Base-by-base conservation (phyloP, 352 stramenopile genomes). In the Chrysophaeum taylorii region DNA sequence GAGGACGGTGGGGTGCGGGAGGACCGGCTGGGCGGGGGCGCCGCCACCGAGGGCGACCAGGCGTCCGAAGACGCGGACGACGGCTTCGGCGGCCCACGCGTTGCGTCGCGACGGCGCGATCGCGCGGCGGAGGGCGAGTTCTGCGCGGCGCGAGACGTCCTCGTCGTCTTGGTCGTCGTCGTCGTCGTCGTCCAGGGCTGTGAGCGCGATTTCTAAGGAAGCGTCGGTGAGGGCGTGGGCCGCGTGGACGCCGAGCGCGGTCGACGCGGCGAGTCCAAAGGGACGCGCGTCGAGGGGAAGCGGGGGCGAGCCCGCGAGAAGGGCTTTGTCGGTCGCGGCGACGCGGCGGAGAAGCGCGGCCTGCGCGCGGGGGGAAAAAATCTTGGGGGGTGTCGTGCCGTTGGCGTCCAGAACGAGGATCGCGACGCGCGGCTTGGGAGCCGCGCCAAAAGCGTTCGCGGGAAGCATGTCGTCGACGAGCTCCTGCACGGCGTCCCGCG, bases 331-430 rank as follows among this genome's bases (percentile, higher is more conserved):
- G 18, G 45, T 27, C 9, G n/a, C 45, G 45, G 31, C 36, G 31
- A 45, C 50, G 25, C 50, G 50, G 25, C 50, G 33, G 33, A 66
- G 57, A 1, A 66, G 57, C 1, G 14, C 57, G 33, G 57, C 57
- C 57, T 66, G 57, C 21, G 31, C 33, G 2, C 1, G 12, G 21
- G 31, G 33, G 33, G 57, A 27, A 18, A 66, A 9, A 5, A 21
- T 36, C 12, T 2, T 18, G 14, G 57, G 5, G 2, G 25, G 2
- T 5, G 5, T 18, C 12, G 5, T 9, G 5, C 57, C 57, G 31
- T 7, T 9, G 31, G 57, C 57, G 21, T 66, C 57, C 14, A 66
- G 31, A 5, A 66, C 57, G 57, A 66, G 57, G 33, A 66, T 14
- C 14, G 57, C 14, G 2, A 66, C 2, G 31, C 33, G 33, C n/a